Conservation (phyloP, 163 green algal species). For the Coccomyxa subellipsoidea region DNA sequence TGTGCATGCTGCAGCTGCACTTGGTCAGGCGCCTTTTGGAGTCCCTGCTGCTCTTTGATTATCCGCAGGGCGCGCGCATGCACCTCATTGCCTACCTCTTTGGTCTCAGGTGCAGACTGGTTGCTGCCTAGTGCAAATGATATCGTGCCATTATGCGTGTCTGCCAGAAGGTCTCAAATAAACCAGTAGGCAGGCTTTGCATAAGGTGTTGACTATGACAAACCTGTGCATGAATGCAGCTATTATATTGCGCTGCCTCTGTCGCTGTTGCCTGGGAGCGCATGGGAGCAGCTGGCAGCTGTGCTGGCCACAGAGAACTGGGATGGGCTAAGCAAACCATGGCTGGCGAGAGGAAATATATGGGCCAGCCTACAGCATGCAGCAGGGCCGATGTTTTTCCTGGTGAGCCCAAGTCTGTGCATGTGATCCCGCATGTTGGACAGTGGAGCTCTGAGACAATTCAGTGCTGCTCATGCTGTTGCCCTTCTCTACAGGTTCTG, state of each 20-base stretch:
- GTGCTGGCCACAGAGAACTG: background rate
- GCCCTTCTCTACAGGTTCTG: too few species aligned
- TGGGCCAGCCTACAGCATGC: background rate
- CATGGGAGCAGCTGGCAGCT: slow-evolving; percentile 6
- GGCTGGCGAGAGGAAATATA: background rate
- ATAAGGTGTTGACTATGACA: background rate
- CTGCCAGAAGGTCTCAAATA: too few species aligned
- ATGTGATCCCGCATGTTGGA: background rate
- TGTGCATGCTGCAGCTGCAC: slow-evolving; percentile 41
- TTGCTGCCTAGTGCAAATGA: background rate
- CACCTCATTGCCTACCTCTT: slow-evolving; percentile 67
- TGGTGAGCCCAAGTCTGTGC: background rate
- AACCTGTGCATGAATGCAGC: slow-evolving; percentile 20
- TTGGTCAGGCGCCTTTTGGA: slow-evolving; percentile 48
- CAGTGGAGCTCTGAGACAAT: background rate
- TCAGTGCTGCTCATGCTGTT: background rate
- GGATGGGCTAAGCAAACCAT: background rate
- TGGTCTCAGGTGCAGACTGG: slow-evolving; percentile 28
- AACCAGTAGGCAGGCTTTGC: background rate
- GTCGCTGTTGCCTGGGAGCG: slow-evolving; percentile 43
- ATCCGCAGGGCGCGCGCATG: slow-evolving; percentile 53
- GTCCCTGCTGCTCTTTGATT: slow-evolving; percentile 49
- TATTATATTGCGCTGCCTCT: slow-evolving; percentile 75
- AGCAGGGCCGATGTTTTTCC: background rate
- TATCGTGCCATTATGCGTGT: background rate